phyloP scores from a whole-genome alignment of 768 basidiomycete species.

The Gloeophyllum trabeum region DNA sequence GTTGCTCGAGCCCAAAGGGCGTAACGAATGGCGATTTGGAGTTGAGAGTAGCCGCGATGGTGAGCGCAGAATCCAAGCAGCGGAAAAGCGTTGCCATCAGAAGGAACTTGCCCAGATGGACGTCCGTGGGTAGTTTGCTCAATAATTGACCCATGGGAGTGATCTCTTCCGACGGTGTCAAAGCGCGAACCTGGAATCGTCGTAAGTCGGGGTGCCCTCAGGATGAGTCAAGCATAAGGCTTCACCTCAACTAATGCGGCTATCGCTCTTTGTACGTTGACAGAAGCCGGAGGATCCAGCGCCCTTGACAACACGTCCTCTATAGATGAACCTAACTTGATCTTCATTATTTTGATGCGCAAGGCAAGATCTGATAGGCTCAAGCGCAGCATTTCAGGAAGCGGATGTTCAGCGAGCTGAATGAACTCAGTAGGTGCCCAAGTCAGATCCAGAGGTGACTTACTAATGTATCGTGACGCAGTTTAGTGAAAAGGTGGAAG shows the following conservation, averaged over 20 bases:
- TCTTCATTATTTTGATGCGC: slow-evolving; percentile 88
- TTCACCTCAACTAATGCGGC: slow-evolving; percentile 79
- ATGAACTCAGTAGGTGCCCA: slow-evolving; percentile 1
- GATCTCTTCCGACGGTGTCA: slow-evolving; percentile 81
- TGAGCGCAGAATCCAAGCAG: slow-evolving; percentile 93
- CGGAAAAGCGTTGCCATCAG: slow-evolving; percentile 75
- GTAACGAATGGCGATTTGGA: slow-evolving; percentile 90
- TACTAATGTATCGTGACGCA: slow-evolving; percentile 72
- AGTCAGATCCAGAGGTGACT: slow-evolving; percentile 6
- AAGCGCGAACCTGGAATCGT: slow-evolving; percentile 57
- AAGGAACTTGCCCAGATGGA: slow-evolving; percentile 91
- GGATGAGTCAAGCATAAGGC: background rate
- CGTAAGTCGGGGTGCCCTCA: no score
- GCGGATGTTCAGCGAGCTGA: slow-evolving; percentile 81
- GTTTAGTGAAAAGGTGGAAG: slow-evolving; percentile 92
- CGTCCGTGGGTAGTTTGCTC: slow-evolving; percentile 89
- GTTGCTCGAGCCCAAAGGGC: slow-evolving; percentile 78
- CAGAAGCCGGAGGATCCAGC: slow-evolving; percentile 75
- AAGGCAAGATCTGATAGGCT: slow-evolving; percentile 87
- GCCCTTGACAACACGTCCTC: slow-evolving; percentile 85
- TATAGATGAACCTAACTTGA: slow-evolving; percentile 75
- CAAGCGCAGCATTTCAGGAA: slow-evolving; percentile 92
- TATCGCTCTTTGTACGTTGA: slow-evolving; percentile 87
- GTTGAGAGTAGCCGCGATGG: slow-evolving; percentile 87
- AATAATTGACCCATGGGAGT: slow-evolving; percentile 88